Evolutionary conservation across 345 rosid species (phyloP), one percentile per base, ranked within the genome.

Genomic region (Melastoma malabathricum): DNA sequence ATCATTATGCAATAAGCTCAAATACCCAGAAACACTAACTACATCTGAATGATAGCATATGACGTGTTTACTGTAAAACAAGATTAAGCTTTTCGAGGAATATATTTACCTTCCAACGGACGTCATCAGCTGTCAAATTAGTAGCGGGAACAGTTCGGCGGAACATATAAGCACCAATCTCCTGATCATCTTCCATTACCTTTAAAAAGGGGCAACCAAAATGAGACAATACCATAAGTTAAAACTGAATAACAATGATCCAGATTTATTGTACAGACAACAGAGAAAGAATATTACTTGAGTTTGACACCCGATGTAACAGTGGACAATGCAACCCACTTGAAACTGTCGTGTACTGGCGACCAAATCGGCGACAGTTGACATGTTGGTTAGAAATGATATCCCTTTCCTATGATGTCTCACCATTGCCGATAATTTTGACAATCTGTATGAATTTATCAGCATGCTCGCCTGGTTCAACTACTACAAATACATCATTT

Each of bases 101-200:
- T 27, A 55, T 66, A 53, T 81, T n/a, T 22, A 92, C 98, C 98
- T 87, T 92, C 98, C 93, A 87, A 44, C 97, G 96, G 62, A 83
- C 82, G 67, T 92, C 98, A 56, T 87, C 97, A 23, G 95, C 73
- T 41, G 97, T 80, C 59, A 92, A 59, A 65, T 92, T 89, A 64
- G 75, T 62, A 2, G 83, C 77, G 64, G 98, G 97, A 65, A 92
- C 95, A 5, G 97, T 92, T 59, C 98, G 71, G 1, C 95, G 95
- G 51, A 92, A 92, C 98, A 87, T 92, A 62, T 82, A 92, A 5
- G 98, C 89, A 13, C 65, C 87, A 13, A 84, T 82, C 71, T 92
- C 98, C 68, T 70, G 82, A 69, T 79, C 95, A 62, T 92, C 97
- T 69, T 92, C 98, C 93, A 92, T 80, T 9, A 92, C 97, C 96